Evolutionary conservation across 2,329 filamentous ascomycete genomes (phyloP).

Genomic region (Fusarium oligoseptatum): DNA sequence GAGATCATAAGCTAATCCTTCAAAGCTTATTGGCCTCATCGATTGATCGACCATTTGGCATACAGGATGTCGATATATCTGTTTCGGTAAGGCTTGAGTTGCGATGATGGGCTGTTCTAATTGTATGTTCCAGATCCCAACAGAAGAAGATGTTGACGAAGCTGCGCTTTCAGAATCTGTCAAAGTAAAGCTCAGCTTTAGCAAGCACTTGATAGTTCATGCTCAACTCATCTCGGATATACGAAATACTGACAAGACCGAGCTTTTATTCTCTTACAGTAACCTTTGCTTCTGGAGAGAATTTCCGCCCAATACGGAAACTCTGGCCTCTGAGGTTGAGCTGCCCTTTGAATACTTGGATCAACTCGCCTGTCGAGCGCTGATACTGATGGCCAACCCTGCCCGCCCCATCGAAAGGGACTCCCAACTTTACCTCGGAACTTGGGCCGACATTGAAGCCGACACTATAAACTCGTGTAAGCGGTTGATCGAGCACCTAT

Average conservation of each 20-base stretch:
- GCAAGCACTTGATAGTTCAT: slow-evolving; percentile 11
- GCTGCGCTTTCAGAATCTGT: background rate
- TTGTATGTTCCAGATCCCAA: background rate
- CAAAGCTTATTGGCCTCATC: slow-evolving; percentile 1
- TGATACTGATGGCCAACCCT: slow-evolving; percentile 3
- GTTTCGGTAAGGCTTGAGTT: background rate
- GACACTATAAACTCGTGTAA: slow-evolving; percentile 21
- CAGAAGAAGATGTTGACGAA: background rate
- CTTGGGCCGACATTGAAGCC: background rate
- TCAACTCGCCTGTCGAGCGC: slow-evolving; percentile 10
- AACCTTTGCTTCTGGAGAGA: slow-evolving; percentile 30
- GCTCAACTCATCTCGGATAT: slow-evolving; percentile 19
- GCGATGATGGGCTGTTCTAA: fast-evolving
- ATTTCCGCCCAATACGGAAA: background rate
- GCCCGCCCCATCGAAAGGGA: background rate
- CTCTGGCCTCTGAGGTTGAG: background rate
- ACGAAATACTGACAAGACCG: fast-evolving
- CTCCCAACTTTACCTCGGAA: background rate
- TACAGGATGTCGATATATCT: slow-evolving; percentile 5
- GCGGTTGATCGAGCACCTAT: slow-evolving; percentile 12
- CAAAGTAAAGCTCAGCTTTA: slow-evolving; percentile 3
- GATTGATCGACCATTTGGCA: slow-evolving; percentile 16
- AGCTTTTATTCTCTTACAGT: slow-evolving; percentile 9
- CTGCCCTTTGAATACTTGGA: background rate
- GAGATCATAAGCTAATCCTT: background rate